Base-by-base conservation (phyloP, 306 rosid genomes). In the Mimosa pudica region DNA sequence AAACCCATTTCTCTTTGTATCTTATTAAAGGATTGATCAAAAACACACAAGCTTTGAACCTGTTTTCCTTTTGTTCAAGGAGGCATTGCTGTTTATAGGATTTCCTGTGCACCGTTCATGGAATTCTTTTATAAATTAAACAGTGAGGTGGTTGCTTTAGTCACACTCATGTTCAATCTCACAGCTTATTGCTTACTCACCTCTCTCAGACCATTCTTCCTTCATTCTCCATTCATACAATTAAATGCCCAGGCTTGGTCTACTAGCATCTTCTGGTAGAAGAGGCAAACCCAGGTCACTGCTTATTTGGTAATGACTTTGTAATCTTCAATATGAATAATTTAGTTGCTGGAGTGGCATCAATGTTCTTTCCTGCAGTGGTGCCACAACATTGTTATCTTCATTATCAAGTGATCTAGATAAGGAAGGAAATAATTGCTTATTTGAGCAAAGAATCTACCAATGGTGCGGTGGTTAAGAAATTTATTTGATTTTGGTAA, bases 401-500 rank as follows among this genome's bases (percentile, higher is more conserved):
- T 67, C 66, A 36, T n/a, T 67, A 18, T 70, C 70, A 58, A 79
- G 49, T 8, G 17, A 66, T 38, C 12, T 71, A 69, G 74, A 69
- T 67, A 63, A 66, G 61, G 30, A 54, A 71, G 79, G 76, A 20
- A 70, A 20, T 68, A 74, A 49, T 18, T 41, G 57, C 13, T 79
- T 35, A 8, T 79, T 73, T 75, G 81, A 82, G 18, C 76, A 70
- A 71, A 61, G 55, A 73, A 76, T 81, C 36, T 73, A 72, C 60
- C 24, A 71, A 52, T 73, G 80, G 75, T 80, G 83, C 75, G 33
- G 77, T 60, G 51, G 61, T 8, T 75, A 49, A 79, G 79, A 42
- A 80, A 55, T 13, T 75, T 75, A 54, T 78, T 77, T 79, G 69
- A 20, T 80, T 71, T 84, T 76, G 84, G 87, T 91, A 81, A 93